A percentile compares a stretch with the other conserved stretches of the same genome.
Conservation (phyloP, 352 stramenopile genomes). For the Phytopythium boreale region DNA sequence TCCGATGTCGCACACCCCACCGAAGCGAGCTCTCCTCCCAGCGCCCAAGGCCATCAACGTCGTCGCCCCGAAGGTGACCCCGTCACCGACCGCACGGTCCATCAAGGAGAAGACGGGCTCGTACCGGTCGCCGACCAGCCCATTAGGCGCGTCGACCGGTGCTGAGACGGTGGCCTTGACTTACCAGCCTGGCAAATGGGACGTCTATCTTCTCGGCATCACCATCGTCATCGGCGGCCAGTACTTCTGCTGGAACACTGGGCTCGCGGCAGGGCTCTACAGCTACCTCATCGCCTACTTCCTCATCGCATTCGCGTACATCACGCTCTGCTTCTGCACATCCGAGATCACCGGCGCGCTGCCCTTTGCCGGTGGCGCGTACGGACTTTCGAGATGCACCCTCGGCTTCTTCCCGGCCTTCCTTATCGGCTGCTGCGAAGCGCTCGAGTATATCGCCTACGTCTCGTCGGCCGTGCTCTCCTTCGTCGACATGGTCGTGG, state of each 20-base stretch:
- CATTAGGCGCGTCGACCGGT: neutral
- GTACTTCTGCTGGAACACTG: slow-evolving; percentile 49
- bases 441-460: slow-evolving; percentile 46
- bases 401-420: slow-evolving; percentile 41
- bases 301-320: slow-evolving; percentile 32
- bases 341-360: slow-evolving; percentile 41
- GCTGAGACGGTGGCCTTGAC: neutral
- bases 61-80: neutral
- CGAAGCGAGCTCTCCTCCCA: neutral
- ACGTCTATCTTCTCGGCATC: slow-evolving; percentile 46
- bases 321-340: slow-evolving; percentile 33
- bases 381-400: slow-evolving; percentile 38
- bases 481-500: slow-evolving; percentile 33
- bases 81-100: neutral
- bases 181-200: slow-evolving; percentile 29
- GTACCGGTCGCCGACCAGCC: neutral
- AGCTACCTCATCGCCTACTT: slow-evolving; percentile 37
- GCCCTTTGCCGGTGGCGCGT: slow-evolving; percentile 41
- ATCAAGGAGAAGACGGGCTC: neutral
- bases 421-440: slow-evolving; percentile 47
- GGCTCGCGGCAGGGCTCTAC: slow-evolving; percentile 33
- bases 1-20: neutral
- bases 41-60: neutral
- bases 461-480: slow-evolving; percentile 27
- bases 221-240: slow-evolving; percentile 55